Percentiles rank a stretch among this genome's conserved stretches.
Evolutionary conservation across 1,284 basidiomycete genomes (phyloP).

Genomic region (Trichosporon asahii): DNA sequence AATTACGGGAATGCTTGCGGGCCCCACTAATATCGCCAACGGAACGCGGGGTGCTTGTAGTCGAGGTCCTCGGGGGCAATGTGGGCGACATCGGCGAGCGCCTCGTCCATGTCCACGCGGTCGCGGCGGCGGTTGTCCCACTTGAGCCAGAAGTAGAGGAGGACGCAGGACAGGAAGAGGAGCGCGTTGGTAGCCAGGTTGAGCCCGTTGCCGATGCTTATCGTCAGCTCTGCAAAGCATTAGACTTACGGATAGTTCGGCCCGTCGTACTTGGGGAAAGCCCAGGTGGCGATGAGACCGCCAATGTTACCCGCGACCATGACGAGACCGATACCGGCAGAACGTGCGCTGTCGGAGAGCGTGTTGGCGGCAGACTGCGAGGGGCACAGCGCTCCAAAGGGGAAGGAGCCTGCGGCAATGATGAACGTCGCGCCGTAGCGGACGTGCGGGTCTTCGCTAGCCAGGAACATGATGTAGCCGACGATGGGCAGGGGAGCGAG

Average conservation of each 20-base stretch:
- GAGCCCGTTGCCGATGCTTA: constrained; percentile 25
- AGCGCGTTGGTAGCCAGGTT: constrained; percentile 17
- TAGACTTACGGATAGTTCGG: constrained; percentile 18
- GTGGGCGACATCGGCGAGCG: constrained; percentile 11
- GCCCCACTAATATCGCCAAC: constrained; percentile 16
- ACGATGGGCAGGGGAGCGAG: constrained; percentile 37
- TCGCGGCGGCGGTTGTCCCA: constrained; percentile 22
- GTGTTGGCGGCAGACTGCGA: constrained; percentile 16
- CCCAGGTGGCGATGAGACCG: constrained; percentile 14
- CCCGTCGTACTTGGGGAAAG: neutral
- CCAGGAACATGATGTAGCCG: constrained; percentile 39
- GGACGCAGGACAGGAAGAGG: constrained; percentile 16
- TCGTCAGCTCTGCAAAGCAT: too few relatives aligned
- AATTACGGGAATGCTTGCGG: too few relatives aligned
- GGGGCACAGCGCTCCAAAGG: constrained; percentile 12
- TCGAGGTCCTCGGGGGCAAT: constrained; percentile 21
- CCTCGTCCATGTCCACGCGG: constrained; percentile 11
- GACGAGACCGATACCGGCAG: neutral
- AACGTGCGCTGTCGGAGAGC: constrained; percentile 12
- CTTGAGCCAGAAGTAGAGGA: constrained; percentile 14
- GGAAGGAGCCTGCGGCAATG: constrained; percentile 11
- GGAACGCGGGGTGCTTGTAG: constrained; percentile 24
- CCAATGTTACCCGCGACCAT: constrained; percentile 14
- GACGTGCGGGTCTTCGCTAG: constrained; percentile 3
- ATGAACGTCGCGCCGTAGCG: constrained; percentile 18